A percentile compares a stretch with the other conserved stretches of the same genome.
Conservation (phyloP, 2,329 filamentous ascomycete species). For the Diaporthe aspalathi region DNA sequence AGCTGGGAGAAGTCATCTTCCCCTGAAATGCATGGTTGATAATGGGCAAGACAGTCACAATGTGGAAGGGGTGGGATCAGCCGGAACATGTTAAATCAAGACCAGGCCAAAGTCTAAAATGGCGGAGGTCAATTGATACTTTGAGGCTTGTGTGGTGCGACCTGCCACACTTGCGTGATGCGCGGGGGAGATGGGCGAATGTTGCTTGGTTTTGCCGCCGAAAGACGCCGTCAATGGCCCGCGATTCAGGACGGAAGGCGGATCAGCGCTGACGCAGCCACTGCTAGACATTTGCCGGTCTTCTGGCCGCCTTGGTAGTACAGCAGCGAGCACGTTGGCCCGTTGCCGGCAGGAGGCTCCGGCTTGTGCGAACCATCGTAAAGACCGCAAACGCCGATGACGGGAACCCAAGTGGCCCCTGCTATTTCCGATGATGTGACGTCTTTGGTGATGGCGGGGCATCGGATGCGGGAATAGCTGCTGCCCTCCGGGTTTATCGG, state of each 20-base stretch:
- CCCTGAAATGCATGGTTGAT: not conserved
- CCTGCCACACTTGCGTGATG: not conserved
- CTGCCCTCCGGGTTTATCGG: not conserved
- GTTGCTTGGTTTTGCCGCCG: conserved; percentile 9
- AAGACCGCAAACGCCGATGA: conserved; percentile 31
- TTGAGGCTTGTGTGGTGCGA: not conserved
- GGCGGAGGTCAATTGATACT: not conserved
- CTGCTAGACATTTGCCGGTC: conserved; percentile 5
- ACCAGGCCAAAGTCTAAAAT: not conserved
- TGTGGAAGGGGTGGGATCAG: not conserved
- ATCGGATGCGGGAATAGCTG: conserved; percentile 4
- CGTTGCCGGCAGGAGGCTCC: conserved; percentile 12
- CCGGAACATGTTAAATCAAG: not conserved
- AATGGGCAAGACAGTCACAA: not conserved
- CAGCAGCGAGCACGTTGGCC: conserved; percentile 9
- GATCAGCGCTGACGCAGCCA: conserved; percentile 2
- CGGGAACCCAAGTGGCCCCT: not conserved
- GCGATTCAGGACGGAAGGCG: conserved; percentile 12
- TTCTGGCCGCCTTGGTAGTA: conserved; percentile 13
- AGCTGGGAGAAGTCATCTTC: not conserved
- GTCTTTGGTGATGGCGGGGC: conserved; percentile 9
- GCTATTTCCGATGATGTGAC: conserved; percentile 32
- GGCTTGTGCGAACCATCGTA: not conserved
- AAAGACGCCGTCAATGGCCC: not conserved
- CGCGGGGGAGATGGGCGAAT: not conserved